Percentiles rank a stretch among this genome's conserved stretches.
phyloP scores from a whole-genome alignment of 2,329 filamentous ascomycete genomes.

The Ophiostoma ips region DNA sequence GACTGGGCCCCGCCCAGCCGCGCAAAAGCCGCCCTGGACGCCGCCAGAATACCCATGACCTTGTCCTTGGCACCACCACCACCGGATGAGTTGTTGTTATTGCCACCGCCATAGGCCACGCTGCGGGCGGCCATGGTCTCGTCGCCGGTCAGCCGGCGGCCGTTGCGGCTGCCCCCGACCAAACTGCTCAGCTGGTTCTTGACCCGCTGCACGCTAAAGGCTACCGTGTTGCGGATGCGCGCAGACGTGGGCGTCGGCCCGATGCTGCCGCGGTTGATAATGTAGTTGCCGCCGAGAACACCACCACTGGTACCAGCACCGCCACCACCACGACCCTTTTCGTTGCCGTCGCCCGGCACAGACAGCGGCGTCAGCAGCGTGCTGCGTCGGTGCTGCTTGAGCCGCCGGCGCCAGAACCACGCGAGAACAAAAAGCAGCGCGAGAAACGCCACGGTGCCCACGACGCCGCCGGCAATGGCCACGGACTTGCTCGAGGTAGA shows the following conservation, averaged over 20 bases:
- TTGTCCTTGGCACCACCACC: too few species aligned
- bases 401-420: slow-evolving; percentile 35
- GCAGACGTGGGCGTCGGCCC: slow-evolving; percentile 33
- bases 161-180: not conserved
- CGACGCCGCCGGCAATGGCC: slow-evolving; percentile 36
- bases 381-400: slow-evolving; percentile 29
- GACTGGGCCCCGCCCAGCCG: too few species aligned
- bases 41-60: too few species aligned
- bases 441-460: slow-evolving; percentile 34
- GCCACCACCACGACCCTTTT: slow-evolving; percentile 13
- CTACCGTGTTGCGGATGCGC: slow-evolving; percentile 27
- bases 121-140: not conserved
- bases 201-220: slow-evolving; percentile 23
- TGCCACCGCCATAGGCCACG: too few species aligned
- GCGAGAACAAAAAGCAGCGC: slow-evolving; percentile 33
- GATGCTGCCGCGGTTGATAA: slow-evolving; percentile 32
- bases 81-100: too few species aligned
- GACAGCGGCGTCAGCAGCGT: slow-evolving; percentile 36
- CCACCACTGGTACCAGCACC: too few species aligned
- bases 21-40: too few species aligned
- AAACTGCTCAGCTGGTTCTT: slow-evolving; percentile 30
- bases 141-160: not conserved
- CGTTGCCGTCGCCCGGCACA: slow-evolving; percentile 3
- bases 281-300: slow-evolving; percentile 20
- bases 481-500: slow-evolving; percentile 11